Base-by-base conservation (phyloP, 2,329 filamentous ascomycete species). In the Xylariaceae sp. region DNA sequence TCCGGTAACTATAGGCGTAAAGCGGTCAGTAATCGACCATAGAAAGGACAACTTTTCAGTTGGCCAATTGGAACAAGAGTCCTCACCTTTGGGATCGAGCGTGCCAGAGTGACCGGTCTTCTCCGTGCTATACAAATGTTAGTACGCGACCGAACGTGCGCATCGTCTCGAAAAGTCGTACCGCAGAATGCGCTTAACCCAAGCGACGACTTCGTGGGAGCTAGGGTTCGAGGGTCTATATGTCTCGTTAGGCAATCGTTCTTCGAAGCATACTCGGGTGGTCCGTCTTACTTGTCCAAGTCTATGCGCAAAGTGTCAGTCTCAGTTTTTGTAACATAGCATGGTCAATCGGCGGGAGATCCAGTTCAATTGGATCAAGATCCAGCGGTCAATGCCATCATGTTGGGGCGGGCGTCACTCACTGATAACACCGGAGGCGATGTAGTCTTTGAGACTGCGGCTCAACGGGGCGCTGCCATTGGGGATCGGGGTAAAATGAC, bases 101-200 rank as follows among this genome's bases (percentile, higher is more conserved):
- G 94, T 99, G 75, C 94, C 94, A 69, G 92, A 96, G 84, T 99
- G 94, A 68, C 94, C 94, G 63, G 94, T 99, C 81, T 97, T 97
- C 74, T 99, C 93, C 64, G 89, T 87, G 73, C 90, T 90, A 64
- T 45, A 62, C 60, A 64, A 53, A 56, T 55, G 45, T 68, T 42
- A 65, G 58, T 60, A 42, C 51, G 11, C 3, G 44, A 7, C 50
- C 15, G 13, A 49, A 35, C 13, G 8, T 30, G 18, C 23, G 45
- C 30, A n/a, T 18, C 13, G 51, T 53, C 18, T 30, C n/a, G 17
- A 17, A 9, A 7, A n/a, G 30, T 23, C 56, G 44, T 63, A 64
- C 62, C 62, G 62, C 39, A 64, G 45, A n/a, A 64, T 97, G 70
- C 93, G 88, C 88, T 99, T 99, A 70, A 97, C 89, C 94, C 94